Percentiles rank a stretch among this genome's conserved stretches.
These are phyloP conservation scores for Plasmodium knowlesi DNA, from an alignment of 169 alveolate genomes.

Conservation along the genomic window DNA sequence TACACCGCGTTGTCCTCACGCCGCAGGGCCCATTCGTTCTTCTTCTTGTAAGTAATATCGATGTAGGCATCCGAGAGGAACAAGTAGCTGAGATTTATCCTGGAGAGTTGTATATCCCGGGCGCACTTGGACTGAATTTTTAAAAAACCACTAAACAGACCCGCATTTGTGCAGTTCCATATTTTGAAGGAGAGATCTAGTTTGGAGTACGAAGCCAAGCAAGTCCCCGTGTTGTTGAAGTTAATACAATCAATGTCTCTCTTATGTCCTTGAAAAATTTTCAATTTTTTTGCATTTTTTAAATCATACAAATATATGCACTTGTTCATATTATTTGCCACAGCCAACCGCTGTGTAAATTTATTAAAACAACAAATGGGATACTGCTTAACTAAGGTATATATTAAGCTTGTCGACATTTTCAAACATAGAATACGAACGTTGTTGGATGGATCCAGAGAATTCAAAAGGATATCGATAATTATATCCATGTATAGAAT, in stretches of 20 bases:
- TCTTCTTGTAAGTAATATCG: conserved; percentile 49
- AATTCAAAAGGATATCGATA: conserved; percentile 54
- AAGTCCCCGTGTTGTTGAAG: conserved; percentile 38
- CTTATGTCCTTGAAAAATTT: conserved; percentile 75
- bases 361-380: conserved; percentile 64
- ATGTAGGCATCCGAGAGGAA: conserved; percentile 42
- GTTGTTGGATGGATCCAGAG: conserved; percentile 72
- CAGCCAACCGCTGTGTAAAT: conserved; percentile 72
- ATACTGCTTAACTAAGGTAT: conserved; percentile 57
- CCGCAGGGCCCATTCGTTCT: conserved; percentile 56
- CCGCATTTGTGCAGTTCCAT: conserved; percentile 73
- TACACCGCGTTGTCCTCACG: conserved; percentile 61
- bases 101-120: conserved; percentile 47
- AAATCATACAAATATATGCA: conserved; percentile 72
- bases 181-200: conserved; percentile 60
- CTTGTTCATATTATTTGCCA: conserved; percentile 57
- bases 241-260: conserved; percentile 52
- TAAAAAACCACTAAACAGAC: conserved; percentile 69
- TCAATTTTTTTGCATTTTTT: conserved; percentile 68
- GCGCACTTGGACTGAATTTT: conserved; percentile 59
- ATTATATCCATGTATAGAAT: conserved; percentile 38
- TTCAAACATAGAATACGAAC: conserved; percentile 56
- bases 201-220: conserved; percentile 70
- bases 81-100: conserved; percentile 34
- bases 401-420: conserved; percentile 62